Percentiles rank a stretch among this genome's conserved stretches.
Evolutionary conservation across 2,329 filamentous ascomycete genomes (phyloP).

Genomic region (Xylariaceae sp.): DNA sequence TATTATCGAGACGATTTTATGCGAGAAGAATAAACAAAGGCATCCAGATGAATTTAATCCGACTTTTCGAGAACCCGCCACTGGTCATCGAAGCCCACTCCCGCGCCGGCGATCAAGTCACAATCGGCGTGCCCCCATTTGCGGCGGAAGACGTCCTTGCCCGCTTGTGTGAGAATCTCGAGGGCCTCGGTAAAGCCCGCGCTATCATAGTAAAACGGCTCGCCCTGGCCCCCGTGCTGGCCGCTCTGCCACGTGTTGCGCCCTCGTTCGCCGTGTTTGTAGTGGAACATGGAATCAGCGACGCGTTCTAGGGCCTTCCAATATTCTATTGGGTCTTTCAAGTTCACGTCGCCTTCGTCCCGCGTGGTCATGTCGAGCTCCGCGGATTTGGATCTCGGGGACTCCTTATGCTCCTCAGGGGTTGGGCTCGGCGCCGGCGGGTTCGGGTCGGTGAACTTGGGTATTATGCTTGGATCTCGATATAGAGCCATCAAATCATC

Average conservation of each 20-base stretch:
- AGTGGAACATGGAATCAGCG: conserved; percentile 36
- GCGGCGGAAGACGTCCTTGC: conserved; percentile 30
- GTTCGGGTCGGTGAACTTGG: conserved; percentile 35
- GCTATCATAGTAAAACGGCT: conserved; percentile 38
- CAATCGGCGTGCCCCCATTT: conserved; percentile 45
- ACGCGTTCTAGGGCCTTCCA: conserved; percentile 26
- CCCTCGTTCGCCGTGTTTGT: conserved; percentile 35
- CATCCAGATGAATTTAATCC: too few relatives aligned
- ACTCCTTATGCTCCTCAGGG: conserved; percentile 8
- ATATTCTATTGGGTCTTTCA: conserved; percentile 26
- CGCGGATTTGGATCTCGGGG: too few relatives aligned
- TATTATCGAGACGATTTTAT: too few relatives aligned
- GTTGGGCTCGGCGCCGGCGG: conserved; percentile 27
- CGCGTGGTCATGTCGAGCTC: conserved; percentile 10
- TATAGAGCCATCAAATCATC: conserved; percentile 43
- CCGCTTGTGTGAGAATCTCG: conserved; percentile 32
- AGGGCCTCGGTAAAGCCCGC: conserved; percentile 32
- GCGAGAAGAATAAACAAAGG: too few relatives aligned
- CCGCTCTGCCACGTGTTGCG: conserved; percentile 40
- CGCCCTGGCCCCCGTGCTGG: conserved; percentile 37
- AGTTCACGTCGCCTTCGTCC: conserved; percentile 8
- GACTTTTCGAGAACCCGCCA: conserved; percentile 43
- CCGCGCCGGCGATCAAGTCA: conserved; percentile 33
- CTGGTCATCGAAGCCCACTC: conserved; percentile 38
- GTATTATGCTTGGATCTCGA: conserved; percentile 34